Conservation (phyloP, 805 yeast species). For the Tetrapisispora phaffii region DNA sequence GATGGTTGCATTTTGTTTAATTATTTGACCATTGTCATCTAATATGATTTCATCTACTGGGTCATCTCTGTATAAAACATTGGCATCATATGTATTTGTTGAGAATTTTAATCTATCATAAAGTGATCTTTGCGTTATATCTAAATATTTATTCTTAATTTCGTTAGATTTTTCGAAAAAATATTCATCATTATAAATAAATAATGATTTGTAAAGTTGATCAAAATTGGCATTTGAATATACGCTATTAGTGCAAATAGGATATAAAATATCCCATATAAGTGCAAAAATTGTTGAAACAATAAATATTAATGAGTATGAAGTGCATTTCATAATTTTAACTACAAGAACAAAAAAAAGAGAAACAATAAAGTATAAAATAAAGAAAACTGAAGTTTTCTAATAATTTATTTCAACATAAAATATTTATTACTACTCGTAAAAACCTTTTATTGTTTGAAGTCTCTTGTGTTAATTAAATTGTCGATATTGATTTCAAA, state of each 20-base stretch:
- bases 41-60: not conserved
- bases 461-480: too few relatives aligned
- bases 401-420: not conserved
- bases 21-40: not conserved
- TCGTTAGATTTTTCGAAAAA: constrained; percentile 8
- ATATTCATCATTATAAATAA: not conserved
- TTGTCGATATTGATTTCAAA: too few relatives aligned
- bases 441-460: not conserved
- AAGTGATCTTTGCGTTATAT: constrained; percentile 6
- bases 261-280: not conserved
- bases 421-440: not conserved
- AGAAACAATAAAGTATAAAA: too few relatives aligned
- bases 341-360: not conserved
- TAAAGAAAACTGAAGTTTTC: not conserved
- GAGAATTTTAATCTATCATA: constrained; percentile 17
- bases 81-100: constrained; percentile 19
- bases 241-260: not conserved
- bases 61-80: constrained; percentile 4
- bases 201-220: not conserved
- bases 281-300: not conserved
- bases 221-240: too few relatives aligned
- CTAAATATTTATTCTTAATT: constrained; percentile 12
- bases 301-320: not conserved
- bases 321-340: not conserved
- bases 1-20: constrained; percentile 57